Evolutionary conservation across 2,329 filamentous ascomycete genomes (phyloP).

Genomic region (Chaetomium sp.): DNA sequence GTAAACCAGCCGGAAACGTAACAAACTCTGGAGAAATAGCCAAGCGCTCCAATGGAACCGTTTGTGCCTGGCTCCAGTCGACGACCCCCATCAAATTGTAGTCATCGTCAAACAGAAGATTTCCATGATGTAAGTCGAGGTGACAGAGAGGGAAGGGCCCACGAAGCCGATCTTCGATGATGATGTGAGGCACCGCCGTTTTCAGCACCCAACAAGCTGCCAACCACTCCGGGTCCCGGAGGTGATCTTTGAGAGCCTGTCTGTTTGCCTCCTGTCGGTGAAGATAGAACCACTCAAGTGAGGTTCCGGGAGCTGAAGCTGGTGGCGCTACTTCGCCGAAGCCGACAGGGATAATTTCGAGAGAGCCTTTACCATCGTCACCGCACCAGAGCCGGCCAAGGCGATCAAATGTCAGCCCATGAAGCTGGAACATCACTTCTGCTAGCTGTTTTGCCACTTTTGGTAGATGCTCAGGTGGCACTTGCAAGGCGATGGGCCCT

Average conservation of each 20-base stretch:
- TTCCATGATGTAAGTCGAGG: slow-evolving; percentile 39
- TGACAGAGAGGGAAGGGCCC: slow-evolving; percentile 26
- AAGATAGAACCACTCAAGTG: slow-evolving; percentile 39
- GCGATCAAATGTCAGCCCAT: background rate
- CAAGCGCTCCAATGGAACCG: slow-evolving; percentile 37
- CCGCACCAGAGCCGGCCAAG: background rate
- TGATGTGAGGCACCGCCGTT: slow-evolving; percentile 36
- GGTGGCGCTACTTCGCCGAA: background rate
- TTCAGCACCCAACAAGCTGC: slow-evolving; percentile 42
- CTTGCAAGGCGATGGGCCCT: slow-evolving; percentile 24
- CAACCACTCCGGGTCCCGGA: slow-evolving; percentile 36
- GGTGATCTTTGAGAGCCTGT: slow-evolving; percentile 30
- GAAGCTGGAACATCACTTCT: background rate
- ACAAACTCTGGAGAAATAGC: slow-evolving; percentile 40
- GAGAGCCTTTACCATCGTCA: background rate
- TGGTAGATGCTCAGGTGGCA: background rate
- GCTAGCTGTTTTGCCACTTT: slow-evolving; percentile 2
- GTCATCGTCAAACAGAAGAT: slow-evolving; percentile 44
- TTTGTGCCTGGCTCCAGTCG: slow-evolving; percentile 39
- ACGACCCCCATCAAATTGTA: slow-evolving; percentile 41
- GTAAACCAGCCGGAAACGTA: slow-evolving; percentile 33
- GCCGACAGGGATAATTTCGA: background rate
- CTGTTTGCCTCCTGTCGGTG: slow-evolving; percentile 36
- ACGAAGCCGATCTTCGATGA: slow-evolving; percentile 37
- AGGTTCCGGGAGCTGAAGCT: slow-evolving; percentile 25